Evolutionary conservation across 352 stramenopile genomes (phyloP).

Genomic region (Elongisporangium anandrum): DNA sequence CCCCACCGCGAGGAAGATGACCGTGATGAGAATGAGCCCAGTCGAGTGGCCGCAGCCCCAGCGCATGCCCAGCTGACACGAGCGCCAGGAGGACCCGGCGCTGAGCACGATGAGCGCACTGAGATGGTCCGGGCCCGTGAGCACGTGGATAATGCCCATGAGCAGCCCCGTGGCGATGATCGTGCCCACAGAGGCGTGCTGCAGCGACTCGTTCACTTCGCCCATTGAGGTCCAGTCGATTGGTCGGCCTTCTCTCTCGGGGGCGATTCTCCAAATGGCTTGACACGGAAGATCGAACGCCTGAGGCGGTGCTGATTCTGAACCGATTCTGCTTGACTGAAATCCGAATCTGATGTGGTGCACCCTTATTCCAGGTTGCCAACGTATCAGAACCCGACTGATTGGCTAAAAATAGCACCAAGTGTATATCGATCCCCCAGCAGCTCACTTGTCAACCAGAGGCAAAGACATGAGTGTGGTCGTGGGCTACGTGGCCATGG

Average conservation of each 20-base stretch:
- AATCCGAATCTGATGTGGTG: too few relatives aligned
- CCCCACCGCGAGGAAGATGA: slow-evolving; percentile 50
- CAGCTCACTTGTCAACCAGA: too few relatives aligned
- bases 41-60: slow-evolving; percentile 83
- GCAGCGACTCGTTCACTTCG: slow-evolving; percentile 27
- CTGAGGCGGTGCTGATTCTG: too few relatives aligned
- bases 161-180: slow-evolving; percentile 50
- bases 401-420: too few relatives aligned
- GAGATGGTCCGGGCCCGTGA: slow-evolving; percentile 83
- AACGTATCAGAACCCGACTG: too few relatives aligned
- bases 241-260: too few relatives aligned
- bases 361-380: too few relatives aligned
- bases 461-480: too few relatives aligned
- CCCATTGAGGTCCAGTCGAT: slow-evolving; percentile 15
- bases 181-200: slow-evolving; percentile 22
- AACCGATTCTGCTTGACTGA: too few relatives aligned
- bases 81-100: slow-evolving; percentile 60
- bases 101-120: slow-evolving; percentile 82
- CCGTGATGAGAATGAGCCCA: slow-evolving; percentile 67
- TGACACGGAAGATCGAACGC: too few relatives aligned
- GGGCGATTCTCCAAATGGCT: too few relatives aligned
- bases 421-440: too few relatives aligned
- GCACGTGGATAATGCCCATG: slow-evolving; percentile 49
- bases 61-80: slow-evolving; percentile 74
- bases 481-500: slow-evolving; percentile 48